phyloP scores from a whole-genome alignment of 78 protist species.

The Dictyostelium brefeldianum region DNA sequence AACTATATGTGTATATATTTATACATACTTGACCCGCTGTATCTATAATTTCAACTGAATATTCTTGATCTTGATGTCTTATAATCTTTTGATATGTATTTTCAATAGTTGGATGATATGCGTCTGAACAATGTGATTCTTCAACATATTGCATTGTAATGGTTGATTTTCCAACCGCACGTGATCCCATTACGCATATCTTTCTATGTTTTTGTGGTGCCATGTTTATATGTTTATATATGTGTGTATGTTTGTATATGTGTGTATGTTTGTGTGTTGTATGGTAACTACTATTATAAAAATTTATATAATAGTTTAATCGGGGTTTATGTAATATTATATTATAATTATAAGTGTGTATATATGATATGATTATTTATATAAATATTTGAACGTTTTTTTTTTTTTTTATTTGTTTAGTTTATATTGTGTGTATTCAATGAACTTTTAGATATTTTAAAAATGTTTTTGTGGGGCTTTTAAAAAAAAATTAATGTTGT shows the following conservation, averaged over 20 bases:
- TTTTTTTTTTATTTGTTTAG: too few relatives aligned
- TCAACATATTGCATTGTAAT: conserved; percentile 84
- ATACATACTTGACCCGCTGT: conserved; percentile 86
- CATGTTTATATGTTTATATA: conserved; percentile 12
- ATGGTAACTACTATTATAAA: background rate
- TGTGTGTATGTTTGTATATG: background rate
- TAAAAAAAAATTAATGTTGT: too few relatives aligned
- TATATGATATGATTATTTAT: too few relatives aligned
- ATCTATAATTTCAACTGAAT: conserved; percentile 82
- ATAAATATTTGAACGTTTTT: too few relatives aligned
- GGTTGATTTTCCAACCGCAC: conserved; percentile 90
- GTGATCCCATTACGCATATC: conserved; percentile 83
- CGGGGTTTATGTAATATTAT: too few relatives aligned
- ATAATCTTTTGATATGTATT: conserved; percentile 81
- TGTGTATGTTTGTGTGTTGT: background rate
- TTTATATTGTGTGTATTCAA: too few relatives aligned
- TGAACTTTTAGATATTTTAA: too few relatives aligned
- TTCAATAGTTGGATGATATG: conserved; percentile 92
- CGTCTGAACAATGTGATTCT: conserved; percentile 79
- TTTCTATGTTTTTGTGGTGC: conserved; percentile 77
- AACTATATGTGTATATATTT: too few relatives aligned
- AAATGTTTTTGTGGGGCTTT: too few relatives aligned
- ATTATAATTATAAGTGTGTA: too few relatives aligned
- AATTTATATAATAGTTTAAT: background rate
- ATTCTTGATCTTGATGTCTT: conserved; percentile 42